Evolutionary conservation across 306 rosid species (phyloP), one percentile per base, ranked within the genome.

Genomic region (Pachyrhizus erosus): DNA sequence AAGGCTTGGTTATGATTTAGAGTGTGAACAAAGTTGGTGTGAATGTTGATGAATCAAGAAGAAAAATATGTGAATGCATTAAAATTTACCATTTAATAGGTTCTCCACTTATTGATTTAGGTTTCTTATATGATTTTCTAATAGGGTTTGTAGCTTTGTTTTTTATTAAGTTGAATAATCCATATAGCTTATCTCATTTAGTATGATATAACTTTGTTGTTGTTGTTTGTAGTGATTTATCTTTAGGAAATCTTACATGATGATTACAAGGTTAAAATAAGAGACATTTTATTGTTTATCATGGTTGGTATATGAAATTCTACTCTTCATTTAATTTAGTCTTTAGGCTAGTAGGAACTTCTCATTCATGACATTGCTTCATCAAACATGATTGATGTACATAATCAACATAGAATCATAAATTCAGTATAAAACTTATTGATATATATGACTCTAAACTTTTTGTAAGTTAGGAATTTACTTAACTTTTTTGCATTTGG

Each of bases 11-110:
- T 68, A 23, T 24, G 20, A 33, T 64, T 11, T 27, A 11, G 20
- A 3, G 26, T 31, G 9, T 27, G 52, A 51, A 27, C 54, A 34
- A 64, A 84, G 70, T 66, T 64, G 21, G 0, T 70, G 17, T 29
- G 2, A 70, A 39, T 81, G 5, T 52, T 71, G 66, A 51, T 80
- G 66, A 64, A 52, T 23, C 31, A 9, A 39, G 52, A 77, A 15
- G 33, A 43, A 11, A 29, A 3, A 49, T 8, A 6, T 46, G 43
- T 24, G 40, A 61, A 72, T 42, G 12, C 33, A 29, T 57, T n/a
- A n/a, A n/a, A n/a, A n/a, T n/a, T n/a, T 2, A 70, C 51, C 20
- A n/a, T 43, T 14, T 5, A 21, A 17, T 55, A 66, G 65, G 71
- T 55, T 23, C 9, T 64, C 34, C 29, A 8, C 48, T 66, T 27